A percentile compares a stretch with the other conserved stretches of the same genome.
Evolutionary conservation across 2,329 filamentous ascomycete species (phyloP).

Genomic region (Berkeleyomyces rouxiae): DNA sequence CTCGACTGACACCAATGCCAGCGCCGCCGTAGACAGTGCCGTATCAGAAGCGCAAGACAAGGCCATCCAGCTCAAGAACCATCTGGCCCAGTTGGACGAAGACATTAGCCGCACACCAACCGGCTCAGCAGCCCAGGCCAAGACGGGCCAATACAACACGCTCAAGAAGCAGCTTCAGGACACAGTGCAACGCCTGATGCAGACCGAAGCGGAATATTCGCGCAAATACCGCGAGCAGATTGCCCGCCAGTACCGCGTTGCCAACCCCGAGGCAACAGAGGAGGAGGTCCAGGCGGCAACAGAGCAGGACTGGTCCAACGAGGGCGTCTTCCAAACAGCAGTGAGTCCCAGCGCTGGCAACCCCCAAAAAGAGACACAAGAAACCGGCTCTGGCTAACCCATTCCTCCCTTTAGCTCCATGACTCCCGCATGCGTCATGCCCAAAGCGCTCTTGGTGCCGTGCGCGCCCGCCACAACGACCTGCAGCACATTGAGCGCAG

Average conservation of each 20-base stretch:
- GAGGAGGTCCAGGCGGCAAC: conserved; percentile 52
- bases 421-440: conserved; percentile 8
- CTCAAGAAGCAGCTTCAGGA: conserved; percentile 58
- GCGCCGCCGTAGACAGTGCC: conserved; percentile 46
- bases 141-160: conserved; percentile 51
- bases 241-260: conserved; percentile 63
- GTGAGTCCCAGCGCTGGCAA: conserved; percentile 34
- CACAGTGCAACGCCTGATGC: conserved; percentile 52
- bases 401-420: conserved; percentile 3
- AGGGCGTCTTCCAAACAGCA: conserved; percentile 69
- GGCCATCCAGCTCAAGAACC: conserved; percentile 61
- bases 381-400: neutral
- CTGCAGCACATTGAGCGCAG: conserved; percentile 66
- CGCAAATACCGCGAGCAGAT: conserved; percentile 62
- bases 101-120: conserved; percentile 31
- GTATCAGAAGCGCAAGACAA: conserved; percentile 54
- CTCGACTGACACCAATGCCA: conserved; percentile 37
- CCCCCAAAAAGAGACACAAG: neutral
- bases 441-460: conserved; percentile 47
- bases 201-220: conserved; percentile 55
- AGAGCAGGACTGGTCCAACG: conserved; percentile 56
- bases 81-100: conserved; percentile 58
- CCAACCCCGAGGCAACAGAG: conserved; percentile 65
- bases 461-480: conserved; percentile 69
- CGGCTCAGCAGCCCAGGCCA: conserved; percentile 43